phyloP scores from a whole-genome alignment of 202 grass and related monocot genomes.

The Setaria viridis region DNA sequence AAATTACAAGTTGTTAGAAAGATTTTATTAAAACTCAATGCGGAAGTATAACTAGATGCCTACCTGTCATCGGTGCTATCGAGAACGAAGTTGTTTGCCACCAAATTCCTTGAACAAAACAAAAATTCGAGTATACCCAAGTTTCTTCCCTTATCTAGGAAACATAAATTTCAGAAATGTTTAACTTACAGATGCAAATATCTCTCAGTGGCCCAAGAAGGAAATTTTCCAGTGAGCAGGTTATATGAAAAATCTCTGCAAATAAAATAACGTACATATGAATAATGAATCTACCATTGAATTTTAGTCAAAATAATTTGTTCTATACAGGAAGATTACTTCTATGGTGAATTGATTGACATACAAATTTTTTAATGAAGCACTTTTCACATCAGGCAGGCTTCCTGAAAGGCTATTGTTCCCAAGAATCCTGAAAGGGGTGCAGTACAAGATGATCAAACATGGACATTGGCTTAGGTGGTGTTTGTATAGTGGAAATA shows the following conservation, averaged over 20 bases:
- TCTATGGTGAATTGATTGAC: background rate
- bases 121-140: background rate
- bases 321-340: background rate
- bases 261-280: background rate
- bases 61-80: slow-evolving; percentile 27
- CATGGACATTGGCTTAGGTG: background rate
- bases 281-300: background rate
- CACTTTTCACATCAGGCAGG: slow-evolving; percentile 60
- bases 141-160: background rate
- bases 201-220: slow-evolving; percentile 58
- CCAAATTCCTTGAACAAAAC: slow-evolving; percentile 37
- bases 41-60: background rate
- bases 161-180: background rate
- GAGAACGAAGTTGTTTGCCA: slow-evolving; percentile 41
- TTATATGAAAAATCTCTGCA: slow-evolving; percentile 84
- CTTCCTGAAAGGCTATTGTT: slow-evolving; percentile 69
- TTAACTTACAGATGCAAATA: slow-evolving; percentile 65
- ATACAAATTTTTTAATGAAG: slow-evolving; percentile 59
- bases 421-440: slow-evolving; percentile 63
- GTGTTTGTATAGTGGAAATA: slow-evolving; percentile 10
- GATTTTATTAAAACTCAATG: background rate
- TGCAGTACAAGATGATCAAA: slow-evolving; percentile 5
- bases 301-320: background rate
- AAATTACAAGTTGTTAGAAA: background rate
- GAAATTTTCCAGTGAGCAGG: slow-evolving; percentile 63